Evolutionary conservation across 1,284 basidiomycete species (phyloP).

Genomic region (Cryptococcus hybrid): DNA sequence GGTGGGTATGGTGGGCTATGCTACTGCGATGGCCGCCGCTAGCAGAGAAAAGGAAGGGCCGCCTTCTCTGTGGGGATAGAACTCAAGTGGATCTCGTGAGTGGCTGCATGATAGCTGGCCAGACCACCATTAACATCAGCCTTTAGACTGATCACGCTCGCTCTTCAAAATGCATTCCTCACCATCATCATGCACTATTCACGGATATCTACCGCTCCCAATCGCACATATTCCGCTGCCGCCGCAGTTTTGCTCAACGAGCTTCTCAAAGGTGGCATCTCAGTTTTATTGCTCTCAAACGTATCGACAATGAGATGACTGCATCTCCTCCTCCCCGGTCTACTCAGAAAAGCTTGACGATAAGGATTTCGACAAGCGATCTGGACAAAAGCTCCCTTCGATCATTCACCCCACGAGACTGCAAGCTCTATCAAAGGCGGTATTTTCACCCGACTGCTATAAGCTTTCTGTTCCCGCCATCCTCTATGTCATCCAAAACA

Average conservation of each 20-base stretch:
- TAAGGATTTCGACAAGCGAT: conserved; percentile 9
- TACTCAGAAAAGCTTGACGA: conserved; percentile 20
- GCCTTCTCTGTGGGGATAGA: conserved; percentile 42
- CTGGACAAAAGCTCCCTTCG: conserved; percentile 6
- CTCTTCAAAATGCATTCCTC: conserved; percentile 85
- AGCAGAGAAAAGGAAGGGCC: conserved; percentile 22
- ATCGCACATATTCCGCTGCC: conserved; percentile 76
- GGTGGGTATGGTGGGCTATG: conserved; percentile 16
- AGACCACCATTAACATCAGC: background rate
- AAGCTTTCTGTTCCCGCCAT: conserved; percentile 95
- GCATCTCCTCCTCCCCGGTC: conserved; percentile 13
- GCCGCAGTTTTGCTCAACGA: conserved; percentile 91
- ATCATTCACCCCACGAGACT: conserved; percentile 34
- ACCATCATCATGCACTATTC: conserved; percentile 95
- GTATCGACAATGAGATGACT: conserved; percentile 44
- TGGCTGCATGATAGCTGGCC: background rate
- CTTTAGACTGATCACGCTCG: conserved; percentile 77
- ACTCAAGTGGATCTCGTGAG: conserved; percentile 49
- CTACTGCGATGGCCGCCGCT: conserved; percentile 10
- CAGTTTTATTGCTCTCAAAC: conserved; percentile 64
- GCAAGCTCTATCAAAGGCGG: conserved; percentile 28
- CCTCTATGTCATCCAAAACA: conserved; percentile 95
- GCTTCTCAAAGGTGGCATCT: conserved; percentile 85
- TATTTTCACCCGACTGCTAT: conserved; percentile 87
- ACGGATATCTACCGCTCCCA: conserved; percentile 73